Percentiles rank a stretch among this genome's conserved stretches.
phyloP scores from a whole-genome alignment of 768 basidiomycete genomes.

The Boletus vinaceobasis region DNA sequence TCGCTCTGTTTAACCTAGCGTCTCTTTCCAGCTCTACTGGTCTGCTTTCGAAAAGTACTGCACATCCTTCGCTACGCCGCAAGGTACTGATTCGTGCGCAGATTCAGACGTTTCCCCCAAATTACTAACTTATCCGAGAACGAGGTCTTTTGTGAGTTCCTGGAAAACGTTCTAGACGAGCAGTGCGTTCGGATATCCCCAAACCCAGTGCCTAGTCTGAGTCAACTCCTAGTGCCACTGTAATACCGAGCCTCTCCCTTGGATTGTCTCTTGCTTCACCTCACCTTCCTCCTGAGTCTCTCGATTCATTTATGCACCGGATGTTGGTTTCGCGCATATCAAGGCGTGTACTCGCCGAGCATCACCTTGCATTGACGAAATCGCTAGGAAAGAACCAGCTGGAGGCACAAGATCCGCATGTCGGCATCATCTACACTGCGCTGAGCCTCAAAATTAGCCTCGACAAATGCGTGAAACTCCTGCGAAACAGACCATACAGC shows the following conservation, averaged over 20 bases:
- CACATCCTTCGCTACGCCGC: not conserved
- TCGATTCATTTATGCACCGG: conserved; percentile 85
- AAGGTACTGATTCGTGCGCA: conserved; percentile 30
- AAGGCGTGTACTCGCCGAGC: conserved; percentile 82
- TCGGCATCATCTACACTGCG: conserved; percentile 82
- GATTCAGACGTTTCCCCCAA: conserved; percentile 70
- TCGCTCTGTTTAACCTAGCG: not conserved
- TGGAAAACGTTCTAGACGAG: conserved; percentile 60
- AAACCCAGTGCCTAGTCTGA: conserved; percentile 4
- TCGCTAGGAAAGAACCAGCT: conserved; percentile 38
- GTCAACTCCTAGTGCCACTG: conserved; percentile 52
- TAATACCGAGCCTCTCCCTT: conserved; percentile 78
- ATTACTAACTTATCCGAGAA: conserved; percentile 75
- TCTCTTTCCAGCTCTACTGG: conserved; percentile 66
- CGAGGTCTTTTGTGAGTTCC: conserved; percentile 70
- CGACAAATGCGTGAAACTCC: conserved; percentile 58
- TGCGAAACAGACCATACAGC: conserved; percentile 47
- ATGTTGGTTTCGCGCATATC: conserved; percentile 92
- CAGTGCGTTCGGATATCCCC: conserved; percentile 53
- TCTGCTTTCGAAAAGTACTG: conserved; percentile 78
- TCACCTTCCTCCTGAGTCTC: conserved; percentile 68
- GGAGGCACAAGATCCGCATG: conserved; percentile 53
- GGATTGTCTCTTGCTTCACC: conserved; percentile 84
- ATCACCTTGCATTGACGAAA: conserved; percentile 79
- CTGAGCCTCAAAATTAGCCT: conserved; percentile 69